phyloP scores from a whole-genome alignment of 208 protist species.

The Leishmania major region DNA sequence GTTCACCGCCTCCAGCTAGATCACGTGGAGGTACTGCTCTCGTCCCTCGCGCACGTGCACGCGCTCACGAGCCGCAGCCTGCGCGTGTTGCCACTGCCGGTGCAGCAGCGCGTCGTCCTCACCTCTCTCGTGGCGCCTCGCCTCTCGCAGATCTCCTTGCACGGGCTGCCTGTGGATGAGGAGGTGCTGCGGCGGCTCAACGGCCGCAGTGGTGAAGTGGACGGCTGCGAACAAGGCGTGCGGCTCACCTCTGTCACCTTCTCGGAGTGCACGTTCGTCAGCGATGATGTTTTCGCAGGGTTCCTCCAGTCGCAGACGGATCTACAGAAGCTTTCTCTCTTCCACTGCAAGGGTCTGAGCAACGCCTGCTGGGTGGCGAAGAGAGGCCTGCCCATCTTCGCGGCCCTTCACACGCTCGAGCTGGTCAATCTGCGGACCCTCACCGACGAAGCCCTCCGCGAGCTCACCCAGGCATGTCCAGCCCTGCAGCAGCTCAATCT shows the following conservation, averaged over 20 bases:
- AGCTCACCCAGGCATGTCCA: constrained; percentile 1
- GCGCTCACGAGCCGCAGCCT: constrained; percentile 5
- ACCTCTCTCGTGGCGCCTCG: constrained; percentile 1
- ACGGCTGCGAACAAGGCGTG: not conserved
- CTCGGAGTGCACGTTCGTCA: constrained; percentile 10
- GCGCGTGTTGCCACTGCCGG: constrained; percentile 9
- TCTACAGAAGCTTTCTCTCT: not conserved
- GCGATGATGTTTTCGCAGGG: constrained; percentile 1
- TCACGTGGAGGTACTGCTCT: constrained; percentile 9
- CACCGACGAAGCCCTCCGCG: constrained; percentile 8
- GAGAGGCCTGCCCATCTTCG: not conserved
- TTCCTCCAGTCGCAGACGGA: constrained; percentile 1
- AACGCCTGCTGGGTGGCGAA: constrained; percentile 5
- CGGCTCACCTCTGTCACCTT: constrained; percentile 10
- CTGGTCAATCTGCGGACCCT: constrained; percentile 14
- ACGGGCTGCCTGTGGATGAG: constrained; percentile 1
- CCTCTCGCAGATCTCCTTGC: constrained; percentile 8
- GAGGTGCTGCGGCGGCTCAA: constrained; percentile 6
- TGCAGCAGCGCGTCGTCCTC: constrained; percentile 9
- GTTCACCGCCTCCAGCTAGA: constrained; percentile 9
- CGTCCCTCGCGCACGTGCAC: constrained; percentile 11
- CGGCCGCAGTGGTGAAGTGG: not conserved
- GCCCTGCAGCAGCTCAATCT: constrained; percentile 11
- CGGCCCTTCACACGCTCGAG: constrained; percentile 3
- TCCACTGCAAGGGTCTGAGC: constrained; percentile 12